A percentile compares a stretch with the other conserved stretches of the same genome.
Evolutionary conservation across 2,329 filamentous ascomycete species (phyloP).

Genomic region (Nemania sp.): DNA sequence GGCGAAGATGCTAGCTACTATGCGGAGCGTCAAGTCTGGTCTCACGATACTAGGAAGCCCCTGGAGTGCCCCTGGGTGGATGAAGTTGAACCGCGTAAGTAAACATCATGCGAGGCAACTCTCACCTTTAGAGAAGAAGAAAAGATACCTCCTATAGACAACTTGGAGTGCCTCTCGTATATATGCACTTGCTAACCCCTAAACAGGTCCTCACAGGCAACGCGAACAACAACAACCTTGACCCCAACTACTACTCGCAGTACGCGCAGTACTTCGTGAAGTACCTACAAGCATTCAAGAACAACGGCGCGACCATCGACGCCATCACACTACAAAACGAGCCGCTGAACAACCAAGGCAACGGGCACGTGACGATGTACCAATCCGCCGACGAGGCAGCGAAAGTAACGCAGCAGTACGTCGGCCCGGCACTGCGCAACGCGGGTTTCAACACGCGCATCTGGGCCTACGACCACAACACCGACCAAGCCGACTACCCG

Average conservation of each 20-base stretch:
- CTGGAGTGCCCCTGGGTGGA: slow-evolving; percentile 48
- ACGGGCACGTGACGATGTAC: slow-evolving; percentile 45
- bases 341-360: slow-evolving; percentile 45
- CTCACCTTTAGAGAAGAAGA: not conserved
- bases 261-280: slow-evolving; percentile 47
- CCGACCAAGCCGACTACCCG: slow-evolving; percentile 43
- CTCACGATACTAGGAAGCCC: slow-evolving; percentile 44
- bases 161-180: not conserved
- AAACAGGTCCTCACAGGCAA: slow-evolving; percentile 38
- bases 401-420: slow-evolving; percentile 42
- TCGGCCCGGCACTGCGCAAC: slow-evolving; percentile 44
- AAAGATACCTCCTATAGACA: not conserved
- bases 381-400: slow-evolving; percentile 44
- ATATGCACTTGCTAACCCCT: not conserved
- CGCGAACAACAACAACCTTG: slow-evolving; percentile 44
- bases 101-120: not conserved
- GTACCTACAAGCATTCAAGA: slow-evolving; percentile 46
- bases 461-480: slow-evolving; percentile 53
- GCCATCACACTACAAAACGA: slow-evolving; percentile 52
- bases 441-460: slow-evolving; percentile 46
- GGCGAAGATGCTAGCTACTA: slow-evolving; percentile 43
- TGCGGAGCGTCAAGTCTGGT: slow-evolving; percentile 41
- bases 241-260: slow-evolving; percentile 42
- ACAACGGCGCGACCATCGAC: slow-evolving; percentile 42
- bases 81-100: slow-evolving; percentile 43